phyloP scores from a whole-genome alignment of 352 stramenopile species.

The Blastocystis sp. region DNA sequence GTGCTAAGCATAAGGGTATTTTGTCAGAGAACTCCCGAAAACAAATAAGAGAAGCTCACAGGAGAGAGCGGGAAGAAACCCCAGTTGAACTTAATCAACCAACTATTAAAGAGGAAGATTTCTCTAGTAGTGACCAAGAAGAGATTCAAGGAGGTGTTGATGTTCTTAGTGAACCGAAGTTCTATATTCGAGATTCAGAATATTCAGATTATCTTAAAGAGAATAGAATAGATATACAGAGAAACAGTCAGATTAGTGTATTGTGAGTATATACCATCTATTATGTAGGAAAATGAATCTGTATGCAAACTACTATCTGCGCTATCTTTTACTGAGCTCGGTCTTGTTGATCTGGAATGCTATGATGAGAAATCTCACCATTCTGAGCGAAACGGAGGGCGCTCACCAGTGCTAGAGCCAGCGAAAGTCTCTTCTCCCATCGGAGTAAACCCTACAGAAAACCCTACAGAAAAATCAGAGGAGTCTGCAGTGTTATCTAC shows the following conservation, averaged over 20 bases:
- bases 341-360: background rate
- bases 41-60: constrained; percentile 25
- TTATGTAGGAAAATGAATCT: background rate
- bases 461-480: background rate
- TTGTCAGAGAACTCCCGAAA: constrained; percentile 35
- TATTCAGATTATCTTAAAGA: background rate
- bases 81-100: background rate
- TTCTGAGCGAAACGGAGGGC: too few species aligned
- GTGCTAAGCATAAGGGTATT: constrained; percentile 25
- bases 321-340: background rate
- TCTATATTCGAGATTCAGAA: constrained; percentile 24
- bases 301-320: background rate
- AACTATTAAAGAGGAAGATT: background rate
- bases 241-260: background rate
- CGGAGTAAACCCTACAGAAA: background rate
- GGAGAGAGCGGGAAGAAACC: background rate
- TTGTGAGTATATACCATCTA: background rate
- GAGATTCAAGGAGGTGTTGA: background rate
- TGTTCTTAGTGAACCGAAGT: background rate
- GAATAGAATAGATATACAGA: background rate
- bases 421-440: background rate
- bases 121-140: background rate
- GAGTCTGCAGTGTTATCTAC: background rate
- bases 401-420: too few species aligned
- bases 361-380: background rate